These are phyloP conservation scores for Beta macrorhiza DNA, from an alignment of 179 eudicot species.

Conservation along the genomic window DNA sequence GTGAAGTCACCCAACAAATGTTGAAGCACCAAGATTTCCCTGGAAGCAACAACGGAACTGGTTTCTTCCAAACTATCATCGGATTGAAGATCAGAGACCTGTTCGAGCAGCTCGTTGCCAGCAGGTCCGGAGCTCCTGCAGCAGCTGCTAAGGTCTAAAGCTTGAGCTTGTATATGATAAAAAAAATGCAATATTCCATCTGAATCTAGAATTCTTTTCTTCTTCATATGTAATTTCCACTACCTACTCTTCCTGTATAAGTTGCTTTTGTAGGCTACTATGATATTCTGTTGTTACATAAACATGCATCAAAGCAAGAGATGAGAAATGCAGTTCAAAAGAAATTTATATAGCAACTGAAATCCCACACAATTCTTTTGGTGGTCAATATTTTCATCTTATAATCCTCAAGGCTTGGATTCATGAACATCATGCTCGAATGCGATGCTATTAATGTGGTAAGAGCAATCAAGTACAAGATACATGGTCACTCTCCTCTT, in stretches of 20 bases:
- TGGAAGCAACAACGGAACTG: slow-evolving; percentile 98
- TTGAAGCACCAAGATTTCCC: slow-evolving; percentile 94
- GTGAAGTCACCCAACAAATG: slow-evolving; percentile 99
- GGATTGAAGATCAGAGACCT: slow-evolving; percentile 96
- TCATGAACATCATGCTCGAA: too few species aligned
- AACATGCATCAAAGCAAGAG: slow-evolving; percentile 21
- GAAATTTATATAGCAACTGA: slow-evolving; percentile 1
- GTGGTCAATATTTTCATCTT: neutral
- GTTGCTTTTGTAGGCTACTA: slow-evolving; percentile 31
- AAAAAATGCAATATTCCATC: neutral
- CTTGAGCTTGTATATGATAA: neutral
- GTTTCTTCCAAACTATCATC: slow-evolving; percentile 89
- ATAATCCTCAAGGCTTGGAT: too few species aligned
- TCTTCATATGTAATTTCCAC: slow-evolving; percentile 30
- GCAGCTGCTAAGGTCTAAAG: slow-evolving; percentile 64
- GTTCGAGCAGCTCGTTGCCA: slow-evolving; percentile 75
- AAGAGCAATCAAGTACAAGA: too few species aligned
- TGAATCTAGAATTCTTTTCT: slow-evolving; percentile 20
- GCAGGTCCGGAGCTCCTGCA: slow-evolving; percentile 50
- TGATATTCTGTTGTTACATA: slow-evolving; percentile 30
- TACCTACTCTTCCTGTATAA: slow-evolving; percentile 23
- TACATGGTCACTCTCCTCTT: too few species aligned
- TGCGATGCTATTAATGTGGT: too few species aligned
- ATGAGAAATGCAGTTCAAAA: slow-evolving; percentile 30
- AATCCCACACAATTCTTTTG: neutral